These are phyloP conservation scores for Talaromyces pinophilus DNA, from an alignment of 2,329 filamentous ascomycete species.

Conservation along the genomic window DNA sequence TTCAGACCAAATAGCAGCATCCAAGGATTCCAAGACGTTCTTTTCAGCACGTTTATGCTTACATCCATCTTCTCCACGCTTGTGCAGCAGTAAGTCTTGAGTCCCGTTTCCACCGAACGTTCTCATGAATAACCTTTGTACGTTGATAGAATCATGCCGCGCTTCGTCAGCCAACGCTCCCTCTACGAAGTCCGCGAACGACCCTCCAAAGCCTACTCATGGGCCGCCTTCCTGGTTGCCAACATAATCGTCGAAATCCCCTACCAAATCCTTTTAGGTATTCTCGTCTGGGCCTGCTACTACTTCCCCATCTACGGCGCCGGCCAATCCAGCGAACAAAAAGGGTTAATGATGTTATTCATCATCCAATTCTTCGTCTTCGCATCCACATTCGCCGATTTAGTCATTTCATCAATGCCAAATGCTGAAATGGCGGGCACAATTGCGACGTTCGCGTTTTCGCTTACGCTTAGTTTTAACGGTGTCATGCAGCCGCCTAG, in stretches of 20 bases:
- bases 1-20: constrained; percentile 71
- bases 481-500: constrained; percentile 62
- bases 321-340: constrained; percentile 28
- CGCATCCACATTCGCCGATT: constrained; percentile 70
- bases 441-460: constrained; percentile 61
- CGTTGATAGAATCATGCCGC: constrained; percentile 52
- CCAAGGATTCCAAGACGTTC: constrained; percentile 85
- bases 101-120: too few species aligned
- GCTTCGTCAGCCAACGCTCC: constrained; percentile 59
- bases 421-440: constrained; percentile 68
- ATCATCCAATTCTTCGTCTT: constrained; percentile 69
- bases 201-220: constrained; percentile 71
- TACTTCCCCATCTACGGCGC: constrained; percentile 50
- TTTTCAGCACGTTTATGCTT: constrained; percentile 87
- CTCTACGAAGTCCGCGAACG: constrained; percentile 63
- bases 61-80: constrained; percentile 72
- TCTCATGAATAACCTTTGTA: too few species aligned
- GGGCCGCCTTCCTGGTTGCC: constrained; percentile 69
- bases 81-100: constrained; percentile 41
- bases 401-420: constrained; percentile 70
- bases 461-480: constrained; percentile 60
- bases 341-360: constrained; percentile 66
- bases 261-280: constrained; percentile 55
- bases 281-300: constrained; percentile 62
- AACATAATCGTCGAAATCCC: constrained; percentile 73